A percentile compares a stretch with the other conserved stretches of the same genome.
phyloP scores from a whole-genome alignment of 306 rosid species.

The Pterocarpus santalinus region DNA sequence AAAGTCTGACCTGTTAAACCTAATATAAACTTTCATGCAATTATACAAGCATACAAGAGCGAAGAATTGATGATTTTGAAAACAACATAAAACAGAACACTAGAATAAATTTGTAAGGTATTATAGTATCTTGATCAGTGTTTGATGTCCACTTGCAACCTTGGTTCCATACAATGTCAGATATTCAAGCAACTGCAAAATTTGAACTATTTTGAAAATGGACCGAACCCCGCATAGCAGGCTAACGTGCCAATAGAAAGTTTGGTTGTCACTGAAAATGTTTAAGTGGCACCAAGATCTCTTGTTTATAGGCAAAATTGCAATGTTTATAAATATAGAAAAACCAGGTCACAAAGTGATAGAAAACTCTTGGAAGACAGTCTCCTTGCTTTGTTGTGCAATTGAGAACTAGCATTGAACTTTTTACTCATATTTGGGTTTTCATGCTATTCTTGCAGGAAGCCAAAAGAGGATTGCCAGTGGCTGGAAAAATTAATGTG shows the following conservation, averaged over 20 bases:
- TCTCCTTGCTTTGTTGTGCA: constrained; percentile 22
- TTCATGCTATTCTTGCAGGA: constrained; percentile 66
- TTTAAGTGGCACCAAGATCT: constrained; percentile 11
- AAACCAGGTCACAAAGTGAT: constrained; percentile 18
- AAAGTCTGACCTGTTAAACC: constrained; percentile 26
- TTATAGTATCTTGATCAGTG: not conserved
- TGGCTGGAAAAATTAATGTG: constrained; percentile 73
- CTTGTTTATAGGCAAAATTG: constrained; percentile 12
- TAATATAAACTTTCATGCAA: not conserved
- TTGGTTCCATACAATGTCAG: not conserved
- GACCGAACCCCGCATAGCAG: not conserved
- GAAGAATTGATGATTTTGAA: constrained; percentile 24
- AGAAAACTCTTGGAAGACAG: not conserved
- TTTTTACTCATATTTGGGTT: constrained; percentile 3
- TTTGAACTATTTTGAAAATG: not conserved
- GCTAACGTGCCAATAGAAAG: not conserved
- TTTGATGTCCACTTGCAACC: constrained; percentile 4
- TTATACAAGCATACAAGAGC: not conserved
- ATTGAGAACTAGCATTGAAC: constrained; percentile 26
- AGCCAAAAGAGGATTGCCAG: constrained; percentile 73
- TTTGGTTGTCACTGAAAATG: not conserved
- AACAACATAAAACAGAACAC: not conserved
- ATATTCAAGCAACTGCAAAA: not conserved
- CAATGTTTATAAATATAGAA: not conserved
- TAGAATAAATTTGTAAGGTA: constrained; percentile 22